These are phyloP conservation scores for Pachysandra terminalis DNA, from an alignment of 164 flowering plant species.

Conservation along the genomic window DNA sequence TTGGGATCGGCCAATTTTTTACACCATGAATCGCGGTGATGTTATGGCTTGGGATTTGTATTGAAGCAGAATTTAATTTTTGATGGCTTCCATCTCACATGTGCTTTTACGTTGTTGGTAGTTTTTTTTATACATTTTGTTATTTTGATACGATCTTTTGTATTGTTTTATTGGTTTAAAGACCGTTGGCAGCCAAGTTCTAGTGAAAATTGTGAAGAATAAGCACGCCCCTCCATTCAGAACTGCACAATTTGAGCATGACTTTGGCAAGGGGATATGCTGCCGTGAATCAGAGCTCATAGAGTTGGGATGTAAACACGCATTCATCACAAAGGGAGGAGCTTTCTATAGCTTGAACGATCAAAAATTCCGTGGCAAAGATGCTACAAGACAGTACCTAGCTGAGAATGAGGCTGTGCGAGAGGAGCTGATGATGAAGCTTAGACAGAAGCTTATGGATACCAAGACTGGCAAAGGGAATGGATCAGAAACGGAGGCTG, in stretches of 20 bases:
- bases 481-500: constrained; percentile 22
- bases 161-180: constrained; percentile 23
- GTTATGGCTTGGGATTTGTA: too few relatives aligned
- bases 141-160: background rate
- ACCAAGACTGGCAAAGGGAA: constrained; percentile 18
- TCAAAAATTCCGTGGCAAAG: constrained; percentile 56
- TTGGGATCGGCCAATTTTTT: too few relatives aligned
- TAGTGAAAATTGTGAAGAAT: constrained; percentile 88
- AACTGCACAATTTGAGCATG: constrained; percentile 76
- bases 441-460: constrained; percentile 54
- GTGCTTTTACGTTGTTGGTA: background rate
- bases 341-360: constrained; percentile 38
- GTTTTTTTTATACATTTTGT: background rate
- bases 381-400: constrained; percentile 51
- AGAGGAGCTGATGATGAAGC: constrained; percentile 55
- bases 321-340: constrained; percentile 53
- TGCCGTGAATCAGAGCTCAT: constrained; percentile 63
- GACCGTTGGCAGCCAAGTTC: constrained; percentile 75
- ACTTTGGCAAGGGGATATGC: constrained; percentile 89
- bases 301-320: constrained; percentile 61
- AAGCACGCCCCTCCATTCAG: constrained; percentile 93
- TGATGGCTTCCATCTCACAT: too few relatives aligned
- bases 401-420: constrained; percentile 30
- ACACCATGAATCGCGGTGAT: too few relatives aligned
- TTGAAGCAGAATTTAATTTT: too few relatives aligned